Percentiles rank a stretch among this genome's conserved stretches.
Conservation (phyloP, 768 basidiomycete genomes). For the Rhizopogon salebrosus region DNA sequence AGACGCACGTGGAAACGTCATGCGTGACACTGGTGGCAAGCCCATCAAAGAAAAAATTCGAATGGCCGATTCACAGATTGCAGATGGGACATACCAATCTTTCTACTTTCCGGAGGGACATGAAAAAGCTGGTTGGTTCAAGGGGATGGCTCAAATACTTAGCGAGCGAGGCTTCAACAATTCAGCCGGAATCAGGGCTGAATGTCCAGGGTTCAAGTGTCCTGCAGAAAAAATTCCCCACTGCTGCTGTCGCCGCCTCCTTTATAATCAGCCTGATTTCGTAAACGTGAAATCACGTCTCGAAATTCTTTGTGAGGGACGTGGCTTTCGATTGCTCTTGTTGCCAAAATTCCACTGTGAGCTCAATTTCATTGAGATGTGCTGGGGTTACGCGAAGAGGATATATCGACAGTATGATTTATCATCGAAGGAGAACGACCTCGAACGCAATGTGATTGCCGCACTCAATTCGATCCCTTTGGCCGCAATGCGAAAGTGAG, state of each 20-base stretch:
- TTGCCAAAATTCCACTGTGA: conserved; percentile 37
- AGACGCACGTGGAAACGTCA: conserved; percentile 12
- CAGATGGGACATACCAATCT: conserved; percentile 11
- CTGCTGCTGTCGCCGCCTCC: conserved; percentile 31
- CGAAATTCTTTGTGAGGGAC: conserved; percentile 17
- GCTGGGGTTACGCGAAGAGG: conserved; percentile 25
- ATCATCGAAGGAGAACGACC: conserved; percentile 22
- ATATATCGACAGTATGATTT: conserved; percentile 11
- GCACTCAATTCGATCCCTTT: conserved; percentile 16
- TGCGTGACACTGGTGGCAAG: conserved; percentile 10
- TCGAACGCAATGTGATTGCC: conserved; percentile 26
- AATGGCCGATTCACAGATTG: conserved; percentile 5
- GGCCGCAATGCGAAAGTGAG: no score
- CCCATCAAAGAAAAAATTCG: conserved; percentile 12
- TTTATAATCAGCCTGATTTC: conserved; percentile 35
- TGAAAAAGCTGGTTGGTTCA: conserved; percentile 21
- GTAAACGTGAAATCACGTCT: conserved; percentile 26
- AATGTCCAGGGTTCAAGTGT: conserved; percentile 25
- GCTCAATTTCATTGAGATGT: conserved; percentile 34
- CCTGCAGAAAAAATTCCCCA: background rate
- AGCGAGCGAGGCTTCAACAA: conserved; percentile 15
- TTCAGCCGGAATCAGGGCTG: conserved; percentile 7
- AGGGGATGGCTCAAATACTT: conserved; percentile 27
- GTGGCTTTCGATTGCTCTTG: conserved; percentile 28
- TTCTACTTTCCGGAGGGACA: conserved; percentile 17